Percentiles rank a stretch among this genome's conserved stretches.
These are phyloP conservation scores for Ganoderma multipileum DNA, from an alignment of 1,284 basidiomycete genomes.

Conservation along the genomic window DNA sequence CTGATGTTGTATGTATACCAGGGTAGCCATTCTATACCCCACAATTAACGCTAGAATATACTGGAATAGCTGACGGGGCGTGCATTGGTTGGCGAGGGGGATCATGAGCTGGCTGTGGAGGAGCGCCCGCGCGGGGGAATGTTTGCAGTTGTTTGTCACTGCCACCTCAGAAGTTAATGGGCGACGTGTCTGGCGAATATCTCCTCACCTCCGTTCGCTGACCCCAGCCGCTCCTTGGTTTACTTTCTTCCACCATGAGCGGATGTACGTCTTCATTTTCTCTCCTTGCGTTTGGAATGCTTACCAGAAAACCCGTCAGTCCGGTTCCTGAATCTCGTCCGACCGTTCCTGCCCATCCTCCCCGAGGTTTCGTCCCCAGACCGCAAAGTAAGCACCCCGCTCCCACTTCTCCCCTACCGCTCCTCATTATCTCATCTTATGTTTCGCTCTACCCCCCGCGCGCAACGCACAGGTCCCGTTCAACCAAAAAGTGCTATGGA, in stretches of 20 bases:
- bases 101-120: background rate
- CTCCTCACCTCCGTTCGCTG: slow-evolving; percentile 22
- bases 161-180: slow-evolving; percentile 37
- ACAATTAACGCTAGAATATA: background rate
- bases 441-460: background rate
- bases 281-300: background rate
- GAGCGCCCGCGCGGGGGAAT: slow-evolving; percentile 14
- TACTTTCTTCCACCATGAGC: slow-evolving; percentile 43
- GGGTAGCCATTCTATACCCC: slow-evolving; percentile 9
- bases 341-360: slow-evolving; percentile 92
- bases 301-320: slow-evolving; percentile 53
- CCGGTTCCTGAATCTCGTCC: slow-evolving; percentile 95
- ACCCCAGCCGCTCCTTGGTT: slow-evolving; percentile 41
- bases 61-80: background rate
- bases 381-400: slow-evolving; percentile 73
- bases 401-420: background rate
- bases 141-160: slow-evolving; percentile 38
- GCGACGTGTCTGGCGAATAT: slow-evolving; percentile 26
- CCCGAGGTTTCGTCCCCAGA: slow-evolving; percentile 97
- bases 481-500: slow-evolving; percentile 98
- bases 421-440: background rate
- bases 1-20: slow-evolving; percentile 10
- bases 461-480: slow-evolving; percentile 76
- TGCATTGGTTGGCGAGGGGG: background rate
- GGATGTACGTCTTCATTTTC: slow-evolving; percentile 40